Evolutionary conservation across 257 asterid genomes (phyloP).

Genomic region (Nicotiana noctiflora): DNA sequence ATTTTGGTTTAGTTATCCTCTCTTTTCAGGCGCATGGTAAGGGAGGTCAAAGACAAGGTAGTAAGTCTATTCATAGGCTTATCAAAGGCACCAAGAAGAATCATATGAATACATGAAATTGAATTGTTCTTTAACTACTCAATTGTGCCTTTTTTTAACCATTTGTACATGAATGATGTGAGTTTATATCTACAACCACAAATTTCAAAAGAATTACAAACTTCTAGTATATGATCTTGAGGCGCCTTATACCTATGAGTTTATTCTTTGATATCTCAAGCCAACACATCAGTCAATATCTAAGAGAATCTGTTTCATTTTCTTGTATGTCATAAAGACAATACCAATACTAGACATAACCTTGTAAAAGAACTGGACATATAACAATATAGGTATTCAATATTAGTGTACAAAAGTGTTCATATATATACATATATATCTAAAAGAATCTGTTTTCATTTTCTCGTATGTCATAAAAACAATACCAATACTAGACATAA

Average conservation of each 20-base stretch:
- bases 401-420: too few species aligned
- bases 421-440: too few species aligned
- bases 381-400: too few species aligned
- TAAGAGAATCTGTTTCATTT: constrained; percentile 59
- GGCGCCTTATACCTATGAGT: background rate
- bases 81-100: background rate
- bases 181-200: background rate
- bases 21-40: too few species aligned
- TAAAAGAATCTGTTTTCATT: constrained; percentile 58
- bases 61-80: too few species aligned
- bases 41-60: too few species aligned
- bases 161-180: background rate
- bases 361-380: constrained; percentile 29
- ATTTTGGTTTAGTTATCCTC: too few species aligned
- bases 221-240: background rate
- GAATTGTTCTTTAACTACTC: background rate
- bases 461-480: constrained; percentile 81
- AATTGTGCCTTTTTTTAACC: background rate
- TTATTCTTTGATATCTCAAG: background rate
- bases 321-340: constrained; percentile 77
- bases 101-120: background rate
- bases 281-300: constrained; percentile 33
- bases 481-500: constrained; percentile 67
- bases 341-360: constrained; percentile 74
- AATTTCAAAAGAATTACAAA: background rate